Percentiles rank a stretch among this genome's conserved stretches.
Evolutionary conservation across 345 rosid genomes (phyloP).

Genomic region (Geranium brycei): DNA sequence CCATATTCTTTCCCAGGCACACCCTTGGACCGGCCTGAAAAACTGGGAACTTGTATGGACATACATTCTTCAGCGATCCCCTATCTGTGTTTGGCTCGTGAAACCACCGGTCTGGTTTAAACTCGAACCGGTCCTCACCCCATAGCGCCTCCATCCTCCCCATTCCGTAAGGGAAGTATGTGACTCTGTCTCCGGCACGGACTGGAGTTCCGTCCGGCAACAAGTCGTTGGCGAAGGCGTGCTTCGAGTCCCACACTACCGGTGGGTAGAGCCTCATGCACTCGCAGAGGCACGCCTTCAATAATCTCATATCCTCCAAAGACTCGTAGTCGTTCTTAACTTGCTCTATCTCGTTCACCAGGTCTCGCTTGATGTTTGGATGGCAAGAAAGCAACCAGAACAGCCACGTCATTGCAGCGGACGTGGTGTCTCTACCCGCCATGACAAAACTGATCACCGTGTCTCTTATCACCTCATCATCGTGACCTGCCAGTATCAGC

Average conservation of each 20-base stretch:
- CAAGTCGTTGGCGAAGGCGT: constrained; percentile 30
- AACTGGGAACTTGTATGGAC: constrained; percentile 27
- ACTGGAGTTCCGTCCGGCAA: constrained; percentile 61
- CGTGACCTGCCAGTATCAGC: constrained; percentile 26
- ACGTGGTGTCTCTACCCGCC: constrained; percentile 66
- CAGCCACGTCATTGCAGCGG: constrained; percentile 52
- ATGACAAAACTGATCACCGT: constrained; percentile 42
- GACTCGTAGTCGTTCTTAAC: constrained; percentile 18
- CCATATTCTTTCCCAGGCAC: constrained; percentile 41
- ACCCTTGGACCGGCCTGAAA: constrained; percentile 41
- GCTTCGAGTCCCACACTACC: constrained; percentile 63
- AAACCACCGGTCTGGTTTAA: constrained; percentile 62
- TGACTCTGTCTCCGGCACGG: constrained; percentile 68
- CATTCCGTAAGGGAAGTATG: constrained; percentile 79
- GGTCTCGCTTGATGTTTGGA: constrained; percentile 20
- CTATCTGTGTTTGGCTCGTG: constrained; percentile 3
- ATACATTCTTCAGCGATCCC: constrained; percentile 29
- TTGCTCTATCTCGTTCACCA: constrained; percentile 26
- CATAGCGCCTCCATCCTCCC: constrained; percentile 76
- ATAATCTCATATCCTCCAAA: constrained; percentile 28
- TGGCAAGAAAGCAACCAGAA: constrained; percentile 44
- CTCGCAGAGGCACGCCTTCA: constrained; percentile 55
- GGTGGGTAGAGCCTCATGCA: constrained; percentile 67
- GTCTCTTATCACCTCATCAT: constrained; percentile 36
- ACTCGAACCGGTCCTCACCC: constrained; percentile 52